Evolutionary conservation across 2,329 filamentous ascomycete genomes (phyloP), one percentile per base, ranked within the genome.

Genomic region (Thielaviopsis euricoi): DNA sequence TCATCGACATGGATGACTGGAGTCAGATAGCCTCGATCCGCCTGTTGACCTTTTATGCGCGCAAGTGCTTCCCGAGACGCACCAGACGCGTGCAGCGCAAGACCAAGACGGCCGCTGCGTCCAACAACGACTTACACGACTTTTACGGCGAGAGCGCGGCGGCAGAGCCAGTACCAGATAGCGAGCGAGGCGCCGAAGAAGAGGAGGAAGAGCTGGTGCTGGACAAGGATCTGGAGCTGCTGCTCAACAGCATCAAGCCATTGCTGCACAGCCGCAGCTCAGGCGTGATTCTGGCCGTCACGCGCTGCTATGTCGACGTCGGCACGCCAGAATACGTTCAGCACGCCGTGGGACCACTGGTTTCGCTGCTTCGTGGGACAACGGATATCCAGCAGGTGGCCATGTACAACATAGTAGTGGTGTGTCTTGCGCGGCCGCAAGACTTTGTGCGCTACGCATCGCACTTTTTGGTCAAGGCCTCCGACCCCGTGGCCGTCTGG

Each of bases 1-100:
- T 97, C 56, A 89, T 96, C 23, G 93, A 98, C 67, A 98, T 98
- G 93, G 93, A 98, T 66, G 93, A 98, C 71, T 98, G 93, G 93
- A 87, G 89, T 49, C 93, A 98, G 71, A 70, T 97, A 57, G 86
- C 89, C 1, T 87, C 87, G 2, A 67, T 98, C 64, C 80, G 83
- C 46, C 74, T 98, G 62, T 84, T 97, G 81, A 85, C 86, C 1
- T 74, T 83, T 22, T 98, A 98, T 69, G 83, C 87, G 1, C 81
- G 93, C 57, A 86, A 81, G 67, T 96, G 89, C 69, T 98, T 98
- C 64, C 90, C 93, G 0, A 76, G 78, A 58, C 78, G 79, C 67
- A 85, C 75, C 9, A 82, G 76, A 63, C 71, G 78, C 2, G 81
- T 75, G 49, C 58, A 21, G n/a, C 43, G 51, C 19, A 57, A 29